A percentile compares a stretch with the other conserved stretches of the same genome.
Conservation (phyloP, 1,284 basidiomycete genomes). For the Testicularia cyperi region DNA sequence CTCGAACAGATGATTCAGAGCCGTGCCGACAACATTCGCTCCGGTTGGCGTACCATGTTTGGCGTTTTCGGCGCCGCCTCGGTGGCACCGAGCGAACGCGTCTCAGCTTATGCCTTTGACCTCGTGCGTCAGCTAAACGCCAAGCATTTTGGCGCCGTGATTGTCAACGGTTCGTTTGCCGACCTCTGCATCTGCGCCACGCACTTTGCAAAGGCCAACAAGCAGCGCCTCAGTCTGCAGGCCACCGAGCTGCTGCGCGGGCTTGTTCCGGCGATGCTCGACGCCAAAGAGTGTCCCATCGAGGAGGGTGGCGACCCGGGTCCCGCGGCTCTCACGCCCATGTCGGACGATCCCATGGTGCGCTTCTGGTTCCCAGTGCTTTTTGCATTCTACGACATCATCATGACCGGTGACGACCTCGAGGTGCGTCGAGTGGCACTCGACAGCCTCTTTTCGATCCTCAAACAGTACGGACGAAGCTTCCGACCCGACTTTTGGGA, state of each 20-base stretch:
- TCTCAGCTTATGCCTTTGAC: conserved; percentile 92
- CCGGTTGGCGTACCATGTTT: conserved; percentile 99
- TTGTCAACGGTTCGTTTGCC: conserved; percentile 89
- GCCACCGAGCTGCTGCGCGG: conserved; percentile 95
- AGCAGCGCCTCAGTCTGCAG: conserved; percentile 93
- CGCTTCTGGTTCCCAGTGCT: conserved; percentile 92
- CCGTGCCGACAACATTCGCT: conserved; percentile 88
- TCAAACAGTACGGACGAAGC: conserved; percentile 83
- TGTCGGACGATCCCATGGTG: conserved; percentile 50
- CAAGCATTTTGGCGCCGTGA: conserved; percentile 86
- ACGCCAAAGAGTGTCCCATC: conserved; percentile 43
- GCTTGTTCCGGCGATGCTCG: conserved; percentile 78
- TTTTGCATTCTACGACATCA: conserved; percentile 97
- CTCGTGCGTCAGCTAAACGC: conserved; percentile 88
- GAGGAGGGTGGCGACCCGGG: conserved; percentile 40
- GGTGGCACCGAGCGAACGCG: conserved; percentile 88
- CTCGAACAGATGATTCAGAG: conserved; percentile 99
- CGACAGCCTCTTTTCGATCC: conserved; percentile 89
- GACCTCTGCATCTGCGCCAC: conserved; percentile 96
- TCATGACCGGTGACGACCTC: conserved; percentile 99
- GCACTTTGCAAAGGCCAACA: conserved; percentile 98
- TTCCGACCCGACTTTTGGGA: conserved; percentile 97
- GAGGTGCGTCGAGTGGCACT: conserved; percentile 86
- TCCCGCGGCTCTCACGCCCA: conserved; percentile 36
- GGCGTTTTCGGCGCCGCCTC: conserved; percentile 95